phyloP scores from a whole-genome alignment of 2,329 filamentous ascomycete species.

The Diplodia intermedia region DNA sequence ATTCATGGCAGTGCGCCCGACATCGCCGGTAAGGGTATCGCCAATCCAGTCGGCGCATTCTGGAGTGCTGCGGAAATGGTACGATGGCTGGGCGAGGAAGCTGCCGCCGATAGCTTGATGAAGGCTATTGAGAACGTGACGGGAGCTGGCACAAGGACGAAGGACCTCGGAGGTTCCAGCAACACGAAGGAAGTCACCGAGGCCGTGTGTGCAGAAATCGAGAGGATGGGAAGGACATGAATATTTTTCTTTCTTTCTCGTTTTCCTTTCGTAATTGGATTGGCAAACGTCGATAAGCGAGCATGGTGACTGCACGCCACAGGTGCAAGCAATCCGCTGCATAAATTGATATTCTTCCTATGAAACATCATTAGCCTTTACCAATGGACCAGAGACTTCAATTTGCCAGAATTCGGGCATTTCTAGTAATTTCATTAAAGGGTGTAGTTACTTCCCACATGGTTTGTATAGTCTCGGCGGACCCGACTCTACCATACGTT shows the following conservation, averaged over 20 bases:
- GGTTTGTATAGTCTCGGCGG: conserved; percentile 7
- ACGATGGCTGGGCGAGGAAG: conserved; percentile 65
- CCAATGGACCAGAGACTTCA: neutral
- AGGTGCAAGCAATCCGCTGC: neutral
- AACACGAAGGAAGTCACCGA: conserved; percentile 66
- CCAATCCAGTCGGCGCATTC: conserved; percentile 70
- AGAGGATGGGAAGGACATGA: conserved; percentile 48
- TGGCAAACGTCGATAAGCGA: too few relatives aligned
- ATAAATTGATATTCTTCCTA: neutral
- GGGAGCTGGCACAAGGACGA: conserved; percentile 61
- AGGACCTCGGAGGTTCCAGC: conserved; percentile 65
- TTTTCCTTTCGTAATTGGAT: neutral
- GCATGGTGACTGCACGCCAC: neutral
- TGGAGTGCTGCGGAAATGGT: conserved; percentile 76
- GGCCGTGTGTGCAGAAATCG: conserved; percentile 62
- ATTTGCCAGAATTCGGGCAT: neutral
- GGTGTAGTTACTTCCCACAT: conserved; percentile 12
- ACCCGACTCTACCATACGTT: conserved; percentile 21
- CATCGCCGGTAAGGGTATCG: conserved; percentile 68
- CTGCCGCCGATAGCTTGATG: conserved; percentile 64
- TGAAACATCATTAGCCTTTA: neutral
- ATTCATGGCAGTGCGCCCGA: conserved; percentile 70
- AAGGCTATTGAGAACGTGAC: conserved; percentile 67
- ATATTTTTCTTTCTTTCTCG: conserved; percentile 3
- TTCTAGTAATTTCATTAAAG: neutral